Evolutionary conservation across 192 early-diverging fungal species (phyloP).

Genomic region (Phlyctochytrium bullatum): DNA sequence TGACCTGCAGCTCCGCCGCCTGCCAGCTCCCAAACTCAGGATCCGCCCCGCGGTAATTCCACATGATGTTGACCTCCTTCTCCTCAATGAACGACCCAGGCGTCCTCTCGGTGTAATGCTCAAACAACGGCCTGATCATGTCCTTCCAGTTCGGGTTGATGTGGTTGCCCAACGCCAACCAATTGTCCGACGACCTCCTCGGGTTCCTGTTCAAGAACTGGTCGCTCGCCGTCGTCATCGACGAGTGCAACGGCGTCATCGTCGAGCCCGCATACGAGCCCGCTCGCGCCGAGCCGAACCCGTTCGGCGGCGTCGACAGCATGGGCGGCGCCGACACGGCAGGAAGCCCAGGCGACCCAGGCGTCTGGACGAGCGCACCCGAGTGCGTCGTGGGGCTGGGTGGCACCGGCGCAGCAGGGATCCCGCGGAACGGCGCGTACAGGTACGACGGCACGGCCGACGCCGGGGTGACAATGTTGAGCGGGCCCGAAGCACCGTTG

Average conservation of each 20-base stretch:
- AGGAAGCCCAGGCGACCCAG: neutral
- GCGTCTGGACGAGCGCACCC: neutral
- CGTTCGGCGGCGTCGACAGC: neutral
- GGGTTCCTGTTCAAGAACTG: conserved; percentile 28
- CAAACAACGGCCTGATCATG: conserved; percentile 89
- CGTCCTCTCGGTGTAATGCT: conserved; percentile 97
- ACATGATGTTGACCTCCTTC: conserved; percentile 98
- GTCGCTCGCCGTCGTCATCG: neutral
- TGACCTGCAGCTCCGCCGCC: conserved; percentile 95
- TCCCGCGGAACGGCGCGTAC: neutral
- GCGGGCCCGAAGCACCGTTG: neutral
- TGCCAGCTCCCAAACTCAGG: conserved; percentile 95
- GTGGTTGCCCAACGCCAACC: conserved; percentile 81
- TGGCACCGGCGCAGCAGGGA: neutral
- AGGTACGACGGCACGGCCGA: neutral
- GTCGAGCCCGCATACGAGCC: conserved; percentile 6
- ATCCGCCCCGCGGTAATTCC: conserved; percentile 93
- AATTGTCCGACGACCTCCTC: conserved; percentile 60
- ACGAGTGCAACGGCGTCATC: neutral
- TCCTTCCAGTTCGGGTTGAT: conserved; percentile 89
- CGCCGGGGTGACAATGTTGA: neutral
- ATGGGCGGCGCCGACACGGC: neutral
- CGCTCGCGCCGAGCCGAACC: neutral
- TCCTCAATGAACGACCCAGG: conserved; percentile 98
- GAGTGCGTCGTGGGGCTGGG: neutral